These are phyloP conservation scores for Didymella keratinophila DNA, from an alignment of 2,329 filamentous ascomycete species.

Conservation along the genomic window DNA sequence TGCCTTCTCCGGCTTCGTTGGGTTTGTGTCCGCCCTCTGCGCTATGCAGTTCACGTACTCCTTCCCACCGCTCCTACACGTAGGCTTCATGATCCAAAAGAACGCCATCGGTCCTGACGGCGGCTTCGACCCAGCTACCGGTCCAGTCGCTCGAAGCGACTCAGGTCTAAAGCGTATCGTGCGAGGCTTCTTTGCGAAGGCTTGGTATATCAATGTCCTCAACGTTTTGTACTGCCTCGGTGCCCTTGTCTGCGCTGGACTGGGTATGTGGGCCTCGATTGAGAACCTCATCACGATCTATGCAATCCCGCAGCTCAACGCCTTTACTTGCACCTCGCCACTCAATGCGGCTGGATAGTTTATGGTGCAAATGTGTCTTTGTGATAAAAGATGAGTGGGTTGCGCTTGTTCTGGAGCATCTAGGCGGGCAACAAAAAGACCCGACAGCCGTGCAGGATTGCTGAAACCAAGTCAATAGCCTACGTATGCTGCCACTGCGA, in stretches of 20 bases:
- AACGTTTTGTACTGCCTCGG: conserved; percentile 5
- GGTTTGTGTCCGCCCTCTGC: conserved; percentile 7
- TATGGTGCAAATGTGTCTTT: too few species aligned
- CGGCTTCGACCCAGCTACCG: conserved; percentile 4
- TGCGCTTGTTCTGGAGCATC: too few species aligned
- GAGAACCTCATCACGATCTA: conserved; percentile 58
- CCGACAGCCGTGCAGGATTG: too few species aligned
- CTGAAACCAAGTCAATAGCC: too few species aligned
- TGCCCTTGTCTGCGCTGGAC: conserved; percentile 5
- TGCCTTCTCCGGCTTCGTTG: conserved; percentile 2
- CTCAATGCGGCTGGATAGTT: not conserved
- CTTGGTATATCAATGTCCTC: conserved; percentile 4
- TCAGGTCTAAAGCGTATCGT: not conserved
- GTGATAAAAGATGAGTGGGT: too few species aligned
- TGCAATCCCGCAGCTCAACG: conserved; percentile 53
- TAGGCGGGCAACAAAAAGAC: too few species aligned
- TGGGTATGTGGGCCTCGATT: conserved; percentile 4
- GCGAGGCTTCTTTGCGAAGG: conserved; percentile 1
- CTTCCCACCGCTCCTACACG: conserved; percentile 3
- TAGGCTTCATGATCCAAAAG: conserved; percentile 2
- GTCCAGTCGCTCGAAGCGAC: not conserved
- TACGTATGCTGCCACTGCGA: too few species aligned
- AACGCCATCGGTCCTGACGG: conserved; percentile 4
- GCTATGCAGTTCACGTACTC: conserved; percentile 12
- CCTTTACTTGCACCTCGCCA: conserved; percentile 46